Evolutionary conservation across 1,139 yeast species (phyloP).

Genomic region (Yamadazyma mexicana): DNA sequence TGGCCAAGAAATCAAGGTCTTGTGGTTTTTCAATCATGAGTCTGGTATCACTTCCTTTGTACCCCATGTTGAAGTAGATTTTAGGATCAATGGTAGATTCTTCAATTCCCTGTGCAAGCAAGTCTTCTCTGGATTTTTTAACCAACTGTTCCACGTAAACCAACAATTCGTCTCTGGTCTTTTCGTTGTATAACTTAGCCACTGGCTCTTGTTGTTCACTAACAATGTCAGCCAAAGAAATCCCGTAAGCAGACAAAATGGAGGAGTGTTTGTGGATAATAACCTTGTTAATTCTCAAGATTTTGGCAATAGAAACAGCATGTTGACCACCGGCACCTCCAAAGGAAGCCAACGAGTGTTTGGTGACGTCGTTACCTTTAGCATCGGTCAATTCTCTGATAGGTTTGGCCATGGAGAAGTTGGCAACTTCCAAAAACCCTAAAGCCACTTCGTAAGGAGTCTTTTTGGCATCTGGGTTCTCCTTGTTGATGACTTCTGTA

Average conservation of each 20-base stretch:
- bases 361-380: slow-evolving; percentile 22
- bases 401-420: slow-evolving; percentile 23
- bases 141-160: slow-evolving; percentile 11
- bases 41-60: slow-evolving; percentile 23
- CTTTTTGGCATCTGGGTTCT: slow-evolving; percentile 26
- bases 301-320: slow-evolving; percentile 21
- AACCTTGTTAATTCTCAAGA: slow-evolving; percentile 20
- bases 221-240: slow-evolving; percentile 21
- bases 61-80: slow-evolving; percentile 22
- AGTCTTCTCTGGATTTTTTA: slow-evolving; percentile 9
- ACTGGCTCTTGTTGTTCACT: slow-evolving; percentile 22
- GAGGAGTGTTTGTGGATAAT: slow-evolving; percentile 23
- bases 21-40: slow-evolving; percentile 21
- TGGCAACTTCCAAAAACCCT: slow-evolving; percentile 23
- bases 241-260: slow-evolving; percentile 23
- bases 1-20: slow-evolving; percentile 26
- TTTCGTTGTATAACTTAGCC: slow-evolving; percentile 11
- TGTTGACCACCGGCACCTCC: slow-evolving; percentile 28
- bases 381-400: slow-evolving; percentile 23
- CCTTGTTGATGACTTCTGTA: slow-evolving; percentile 40
- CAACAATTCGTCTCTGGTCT: slow-evolving; percentile 15
- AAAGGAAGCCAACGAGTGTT: slow-evolving; percentile 21
- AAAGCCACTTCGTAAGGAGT: slow-evolving; percentile 22
- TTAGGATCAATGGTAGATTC: slow-evolving; percentile 12
- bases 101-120: slow-evolving; percentile 20